phyloP scores from a whole-genome alignment of 441 rosid species.

The Mallotus japonicus region DNA sequence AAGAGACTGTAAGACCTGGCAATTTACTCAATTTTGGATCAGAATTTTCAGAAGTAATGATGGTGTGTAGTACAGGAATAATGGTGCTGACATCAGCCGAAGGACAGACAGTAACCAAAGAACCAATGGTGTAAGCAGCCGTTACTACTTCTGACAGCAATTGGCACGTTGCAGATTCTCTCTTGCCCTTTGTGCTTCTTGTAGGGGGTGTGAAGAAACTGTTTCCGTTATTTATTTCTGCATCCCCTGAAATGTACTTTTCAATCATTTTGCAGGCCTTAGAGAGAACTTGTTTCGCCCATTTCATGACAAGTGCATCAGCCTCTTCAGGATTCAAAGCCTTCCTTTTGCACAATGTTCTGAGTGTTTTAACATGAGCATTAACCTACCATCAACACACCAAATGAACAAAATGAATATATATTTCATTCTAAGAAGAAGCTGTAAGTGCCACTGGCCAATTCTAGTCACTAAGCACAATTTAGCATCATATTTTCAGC shows the following conservation, averaged over 20 bases:
- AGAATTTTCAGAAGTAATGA: constrained; percentile 73
- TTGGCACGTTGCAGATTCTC: constrained; percentile 35
- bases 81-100: constrained; percentile 61
- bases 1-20: constrained; percentile 51
- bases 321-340: constrained; percentile 60
- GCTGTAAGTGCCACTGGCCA: background rate
- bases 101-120: constrained; percentile 68
- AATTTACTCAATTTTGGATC: constrained; percentile 62
- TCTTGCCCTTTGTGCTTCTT: constrained; percentile 51
- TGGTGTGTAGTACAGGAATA: constrained; percentile 65
- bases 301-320: constrained; percentile 61
- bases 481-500: background rate
- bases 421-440: background rate
- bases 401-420: constrained; percentile 15
- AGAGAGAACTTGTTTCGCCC: constrained; percentile 65
- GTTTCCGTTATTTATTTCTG: constrained; percentile 37
- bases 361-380: constrained; percentile 89
- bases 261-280: constrained; percentile 65
- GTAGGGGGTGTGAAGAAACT: constrained; percentile 70
- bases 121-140: constrained; percentile 78
- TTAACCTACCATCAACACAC: constrained; percentile 59
- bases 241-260: constrained; percentile 47
- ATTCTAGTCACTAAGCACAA: background rate
- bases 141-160: constrained; percentile 52
- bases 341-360: constrained; percentile 80